Evolutionary conservation across 1,139 yeast species (phyloP).

Genomic region (Candida labiduridarum): DNA sequence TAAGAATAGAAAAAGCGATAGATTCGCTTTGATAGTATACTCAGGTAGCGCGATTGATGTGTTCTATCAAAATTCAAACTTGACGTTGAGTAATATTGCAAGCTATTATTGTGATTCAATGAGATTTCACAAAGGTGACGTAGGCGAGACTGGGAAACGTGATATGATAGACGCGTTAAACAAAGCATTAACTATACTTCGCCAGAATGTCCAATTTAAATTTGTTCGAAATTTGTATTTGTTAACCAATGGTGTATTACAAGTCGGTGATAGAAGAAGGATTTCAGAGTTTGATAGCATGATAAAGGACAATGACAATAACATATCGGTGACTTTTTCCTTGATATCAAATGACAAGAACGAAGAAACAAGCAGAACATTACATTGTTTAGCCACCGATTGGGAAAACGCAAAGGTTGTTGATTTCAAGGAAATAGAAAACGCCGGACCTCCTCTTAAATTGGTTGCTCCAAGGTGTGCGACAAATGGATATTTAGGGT

Average conservation of each 20-base stretch:
- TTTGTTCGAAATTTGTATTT: conserved; percentile 46
- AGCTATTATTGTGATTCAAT: conserved; percentile 14
- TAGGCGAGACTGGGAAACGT: conserved; percentile 9
- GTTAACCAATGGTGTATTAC: conserved; percentile 38
- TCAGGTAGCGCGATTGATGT: conserved; percentile 20
- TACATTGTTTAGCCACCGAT: conserved; percentile 19
- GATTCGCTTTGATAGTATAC: conserved; percentile 13
- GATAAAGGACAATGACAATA: background rate
- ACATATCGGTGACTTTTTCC: conserved; percentile 28
- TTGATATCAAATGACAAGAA: conserved; percentile 31
- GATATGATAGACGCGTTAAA: conserved; percentile 31
- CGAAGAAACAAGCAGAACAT: conserved; percentile 14
- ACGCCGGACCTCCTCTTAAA: conserved; percentile 30
- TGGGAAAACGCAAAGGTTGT: conserved; percentile 12
- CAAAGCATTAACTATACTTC: conserved; percentile 33
- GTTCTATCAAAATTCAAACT: conserved; percentile 24
- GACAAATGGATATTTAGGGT: conserved; percentile 40
- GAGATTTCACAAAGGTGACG: conserved; percentile 9
- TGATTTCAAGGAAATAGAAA: conserved; percentile 18
- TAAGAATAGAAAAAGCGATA: conserved; percentile 16
- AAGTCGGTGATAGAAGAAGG: background rate
- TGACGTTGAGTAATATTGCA: conserved; percentile 25
- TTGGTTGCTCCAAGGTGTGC: conserved; percentile 38
- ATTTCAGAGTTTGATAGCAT: background rate
- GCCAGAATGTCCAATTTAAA: conserved; percentile 21